phyloP scores from a whole-genome alignment of 257 asterid species.

The Solanum neorickii region DNA sequence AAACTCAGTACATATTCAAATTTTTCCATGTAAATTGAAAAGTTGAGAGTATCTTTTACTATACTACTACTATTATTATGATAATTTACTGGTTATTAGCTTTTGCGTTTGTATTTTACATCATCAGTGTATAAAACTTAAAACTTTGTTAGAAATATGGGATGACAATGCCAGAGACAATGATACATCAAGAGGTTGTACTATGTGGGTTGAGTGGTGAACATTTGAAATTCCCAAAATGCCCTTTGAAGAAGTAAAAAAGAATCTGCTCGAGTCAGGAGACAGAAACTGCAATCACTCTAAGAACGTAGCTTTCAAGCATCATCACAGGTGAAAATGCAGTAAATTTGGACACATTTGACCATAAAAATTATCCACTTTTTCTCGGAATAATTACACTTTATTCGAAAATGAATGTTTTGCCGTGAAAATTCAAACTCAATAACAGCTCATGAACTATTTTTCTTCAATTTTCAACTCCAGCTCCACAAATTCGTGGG shows the following conservation, averaged over 20 bases:
- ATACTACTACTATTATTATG: not conserved
- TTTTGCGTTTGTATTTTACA: not conserved
- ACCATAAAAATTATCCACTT: not conserved
- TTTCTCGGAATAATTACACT: not conserved
- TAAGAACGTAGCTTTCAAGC: not conserved
- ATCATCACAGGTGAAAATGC: not conserved
- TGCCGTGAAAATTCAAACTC: not conserved
- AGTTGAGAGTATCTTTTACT: not conserved
- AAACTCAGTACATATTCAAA: not conserved
- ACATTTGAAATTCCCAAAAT: not conserved
- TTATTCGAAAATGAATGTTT: too few species aligned
- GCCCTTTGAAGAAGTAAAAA: not conserved
- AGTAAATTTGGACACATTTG: not conserved
- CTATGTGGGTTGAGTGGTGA: not conserved
- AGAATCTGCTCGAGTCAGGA: not conserved
- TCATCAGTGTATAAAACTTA: not conserved
- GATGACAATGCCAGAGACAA: not conserved
- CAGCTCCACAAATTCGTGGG: not conserved
- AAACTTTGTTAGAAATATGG: not conserved
- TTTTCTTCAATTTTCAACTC: not conserved
- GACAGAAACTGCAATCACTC: not conserved
- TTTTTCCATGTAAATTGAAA: not conserved
- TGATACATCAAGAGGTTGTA: not conserved
- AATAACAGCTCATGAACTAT: not conserved
- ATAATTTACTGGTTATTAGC: not conserved